A percentile compares a stretch with the other conserved stretches of the same genome.
Evolutionary conservation across 2,329 filamentous ascomycete genomes (phyloP).

Genomic region (Seiridium unicorne): DNA sequence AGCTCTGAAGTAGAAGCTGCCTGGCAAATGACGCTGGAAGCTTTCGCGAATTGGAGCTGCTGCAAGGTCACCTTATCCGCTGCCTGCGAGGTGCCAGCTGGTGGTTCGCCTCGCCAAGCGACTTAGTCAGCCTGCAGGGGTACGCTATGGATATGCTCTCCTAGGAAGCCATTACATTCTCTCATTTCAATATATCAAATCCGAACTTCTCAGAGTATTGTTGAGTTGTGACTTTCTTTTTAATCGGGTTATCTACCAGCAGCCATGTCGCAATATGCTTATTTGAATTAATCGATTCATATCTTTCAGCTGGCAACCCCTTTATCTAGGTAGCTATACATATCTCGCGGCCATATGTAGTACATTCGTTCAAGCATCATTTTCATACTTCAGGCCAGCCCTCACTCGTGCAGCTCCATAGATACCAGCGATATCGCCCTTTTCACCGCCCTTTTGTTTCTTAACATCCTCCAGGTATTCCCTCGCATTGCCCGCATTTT

Average conservation of each 20-base stretch:
- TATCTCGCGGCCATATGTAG: not conserved
- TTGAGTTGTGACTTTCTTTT: not conserved
- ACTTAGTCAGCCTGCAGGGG: not conserved
- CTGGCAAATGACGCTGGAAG: constrained; percentile 7
- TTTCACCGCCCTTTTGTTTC: constrained; percentile 60
- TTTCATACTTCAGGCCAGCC: constrained; percentile 73
- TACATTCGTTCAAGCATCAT: constrained; percentile 34
- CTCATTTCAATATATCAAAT: no score
- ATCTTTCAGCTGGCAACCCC: not conserved
- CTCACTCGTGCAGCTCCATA: constrained; percentile 79
- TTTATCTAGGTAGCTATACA: not conserved
- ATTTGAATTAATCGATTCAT: not conserved
- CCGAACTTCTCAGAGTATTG: not conserved
- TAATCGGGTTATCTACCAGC: not conserved
- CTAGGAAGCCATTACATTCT: no score
- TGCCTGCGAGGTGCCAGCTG: not conserved
- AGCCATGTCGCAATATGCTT: no score
- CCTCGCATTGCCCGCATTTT: constrained; percentile 65
- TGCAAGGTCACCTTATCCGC: not conserved
- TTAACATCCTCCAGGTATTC: constrained; percentile 68
- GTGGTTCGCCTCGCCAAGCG: not conserved
- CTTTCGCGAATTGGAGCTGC: not conserved
- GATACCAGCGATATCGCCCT: constrained; percentile 77
- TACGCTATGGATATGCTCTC: not conserved
- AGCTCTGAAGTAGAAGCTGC: constrained; percentile 1